phyloP scores from a whole-genome alignment of 2,329 filamentous ascomycete genomes.

The Claviceps quebecensis region DNA sequence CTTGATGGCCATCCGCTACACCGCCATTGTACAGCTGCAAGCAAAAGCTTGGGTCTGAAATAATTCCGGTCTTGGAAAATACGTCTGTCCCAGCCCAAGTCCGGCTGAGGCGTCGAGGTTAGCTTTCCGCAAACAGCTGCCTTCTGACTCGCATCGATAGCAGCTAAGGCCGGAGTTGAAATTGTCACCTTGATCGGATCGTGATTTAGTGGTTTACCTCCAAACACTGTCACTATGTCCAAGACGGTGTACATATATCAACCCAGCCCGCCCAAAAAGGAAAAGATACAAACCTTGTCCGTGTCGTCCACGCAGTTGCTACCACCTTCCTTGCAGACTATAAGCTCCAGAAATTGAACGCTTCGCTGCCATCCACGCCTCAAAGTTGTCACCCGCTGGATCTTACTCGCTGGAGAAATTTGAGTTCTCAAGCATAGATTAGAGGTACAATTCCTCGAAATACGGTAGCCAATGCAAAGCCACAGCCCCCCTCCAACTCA shows the following conservation, averaged over 20 bases:
- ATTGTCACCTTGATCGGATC: background rate
- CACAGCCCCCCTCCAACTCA: background rate
- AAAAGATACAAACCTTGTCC: background rate
- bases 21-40: background rate
- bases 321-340: background rate
- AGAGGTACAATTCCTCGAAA: background rate
- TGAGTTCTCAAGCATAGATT: background rate
- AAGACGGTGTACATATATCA: background rate
- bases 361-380: background rate
- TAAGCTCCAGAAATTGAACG: background rate
- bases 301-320: background rate
- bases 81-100: background rate
- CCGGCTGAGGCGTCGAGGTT: background rate
- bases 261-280: background rate
- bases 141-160: background rate
- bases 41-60: background rate
- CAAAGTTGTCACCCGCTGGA: no score
- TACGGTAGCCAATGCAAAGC: background rate
- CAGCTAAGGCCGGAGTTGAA: background rate
- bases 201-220: no score
- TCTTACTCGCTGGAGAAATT: background rate
- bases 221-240: background rate
- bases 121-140: background rate
- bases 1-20: background rate
- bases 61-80: background rate